Evolutionary conservation across 2,329 filamentous ascomycete species (phyloP).

Genomic region (Didymella pomorum): DNA sequence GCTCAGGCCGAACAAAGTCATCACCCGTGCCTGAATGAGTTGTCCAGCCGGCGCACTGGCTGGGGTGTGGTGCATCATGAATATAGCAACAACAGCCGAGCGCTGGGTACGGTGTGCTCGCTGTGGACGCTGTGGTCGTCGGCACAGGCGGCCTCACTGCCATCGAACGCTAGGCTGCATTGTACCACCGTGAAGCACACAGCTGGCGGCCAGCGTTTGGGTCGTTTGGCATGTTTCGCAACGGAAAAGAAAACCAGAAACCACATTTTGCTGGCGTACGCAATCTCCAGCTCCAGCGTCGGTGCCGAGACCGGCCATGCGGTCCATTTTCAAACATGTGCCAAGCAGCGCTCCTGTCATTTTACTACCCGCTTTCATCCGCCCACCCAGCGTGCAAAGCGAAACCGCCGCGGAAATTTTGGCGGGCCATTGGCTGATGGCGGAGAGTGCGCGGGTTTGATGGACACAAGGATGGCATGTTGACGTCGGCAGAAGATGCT

Average conservation of each 20-base stretch:
- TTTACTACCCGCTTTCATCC: conserved; percentile 23
- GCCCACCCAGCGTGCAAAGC: conserved; percentile 21
- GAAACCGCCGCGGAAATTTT: conserved; percentile 44
- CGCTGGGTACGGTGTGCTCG: conserved; percentile 23
- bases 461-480: conserved; percentile 43
- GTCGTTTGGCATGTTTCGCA: conserved; percentile 44
- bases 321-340: conserved; percentile 41
- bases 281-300: conserved; percentile 38
- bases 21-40: conserved; percentile 42
- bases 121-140: conserved; percentile 16
- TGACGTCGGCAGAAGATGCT: conserved; percentile 41
- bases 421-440: conserved; percentile 38
- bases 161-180: conserved; percentile 21
- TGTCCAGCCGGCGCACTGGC: conserved; percentile 19
- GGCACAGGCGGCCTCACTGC: conserved; percentile 31
- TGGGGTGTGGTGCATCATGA: conserved; percentile 18
- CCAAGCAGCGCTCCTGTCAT: conserved; percentile 39
- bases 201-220: conserved; percentile 45
- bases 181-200: conserved; percentile 40
- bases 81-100: conserved; percentile 25
- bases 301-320: conserved; percentile 31
- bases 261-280: conserved; percentile 26
- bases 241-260: conserved; percentile 29
- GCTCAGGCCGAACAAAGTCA: conserved; percentile 28
- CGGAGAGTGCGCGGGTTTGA: conserved; percentile 44